Evolutionary conservation across 352 stramenopile species (phyloP).

Genomic region (Pythium grandisporangium): DNA sequence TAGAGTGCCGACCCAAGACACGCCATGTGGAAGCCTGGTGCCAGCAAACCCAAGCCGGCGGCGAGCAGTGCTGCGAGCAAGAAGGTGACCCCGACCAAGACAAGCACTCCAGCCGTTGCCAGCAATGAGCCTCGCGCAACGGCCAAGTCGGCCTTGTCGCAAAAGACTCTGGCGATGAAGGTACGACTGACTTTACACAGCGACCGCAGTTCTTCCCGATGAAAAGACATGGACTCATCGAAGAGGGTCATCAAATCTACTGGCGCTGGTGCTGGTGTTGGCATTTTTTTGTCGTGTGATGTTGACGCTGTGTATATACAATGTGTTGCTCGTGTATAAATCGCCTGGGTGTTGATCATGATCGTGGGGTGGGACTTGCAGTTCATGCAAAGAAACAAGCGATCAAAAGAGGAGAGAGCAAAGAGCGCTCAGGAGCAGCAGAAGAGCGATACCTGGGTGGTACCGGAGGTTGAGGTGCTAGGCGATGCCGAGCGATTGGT

Average conservation of each 20-base stretch:
- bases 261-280: no score
- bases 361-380: no score
- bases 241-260: no score
- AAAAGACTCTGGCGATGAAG: conserved; percentile 86
- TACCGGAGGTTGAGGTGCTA: conserved; percentile 19
- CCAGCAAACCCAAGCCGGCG: conserved; percentile 10
- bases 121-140: conserved; percentile 16
- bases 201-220: no score
- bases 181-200: no score
- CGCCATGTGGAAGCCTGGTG: conserved; percentile 55
- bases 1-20: neutral
- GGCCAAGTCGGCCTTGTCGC: conserved; percentile 44
- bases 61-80: no score
- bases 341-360: no score
- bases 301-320: neutral
- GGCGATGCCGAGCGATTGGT: conserved; percentile 25
- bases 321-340: neutral
- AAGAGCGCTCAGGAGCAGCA: conserved; percentile 40
- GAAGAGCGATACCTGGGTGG: conserved; percentile 52
- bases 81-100: no score
- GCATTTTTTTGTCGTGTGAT: no score
- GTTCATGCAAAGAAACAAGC: conserved; percentile 86
- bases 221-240: no score
- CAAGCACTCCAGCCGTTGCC: no score
- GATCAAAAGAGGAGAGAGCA: conserved; percentile 38